phyloP scores from a whole-genome alignment of 768 basidiomycete genomes.

The Phaffia tasmanica region DNA sequence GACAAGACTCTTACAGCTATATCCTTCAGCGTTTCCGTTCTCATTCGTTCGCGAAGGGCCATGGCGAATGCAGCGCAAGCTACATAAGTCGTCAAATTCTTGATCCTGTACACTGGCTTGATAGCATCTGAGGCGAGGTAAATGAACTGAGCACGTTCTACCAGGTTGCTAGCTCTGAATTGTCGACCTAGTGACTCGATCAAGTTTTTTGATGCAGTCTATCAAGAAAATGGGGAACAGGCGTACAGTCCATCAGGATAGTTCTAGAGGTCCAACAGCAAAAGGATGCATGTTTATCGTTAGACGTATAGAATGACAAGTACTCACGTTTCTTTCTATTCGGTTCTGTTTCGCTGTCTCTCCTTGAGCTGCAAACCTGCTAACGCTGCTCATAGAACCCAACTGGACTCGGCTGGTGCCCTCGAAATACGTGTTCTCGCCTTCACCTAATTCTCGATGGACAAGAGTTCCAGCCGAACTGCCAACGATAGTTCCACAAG shows the following conservation, averaged over 20 bases:
- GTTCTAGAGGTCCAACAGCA: not conserved
- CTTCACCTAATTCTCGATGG: constrained; percentile 14
- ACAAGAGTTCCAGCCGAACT: constrained; percentile 1
- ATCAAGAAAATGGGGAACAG: not conserved
- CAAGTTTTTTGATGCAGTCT: constrained; percentile 1
- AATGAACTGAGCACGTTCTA: constrained; percentile 10
- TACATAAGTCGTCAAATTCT: constrained; percentile 4
- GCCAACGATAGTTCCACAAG: constrained; percentile 18
- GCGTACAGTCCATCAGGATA: too few relatives aligned
- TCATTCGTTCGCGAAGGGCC: constrained; percentile 14
- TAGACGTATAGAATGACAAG: not conserved
- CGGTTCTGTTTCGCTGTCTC: constrained; percentile 7
- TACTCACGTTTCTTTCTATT: constrained; percentile 1
- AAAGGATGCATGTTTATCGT: not conserved
- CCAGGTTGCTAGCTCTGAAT: constrained; percentile 2
- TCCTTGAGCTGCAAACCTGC: constrained; percentile 3
- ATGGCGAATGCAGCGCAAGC: constrained; percentile 18
- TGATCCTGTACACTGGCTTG: constrained; percentile 7
- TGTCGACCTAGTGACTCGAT: constrained; percentile 16
- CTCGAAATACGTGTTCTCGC: constrained; percentile 3
- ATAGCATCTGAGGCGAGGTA: constrained; percentile 1
- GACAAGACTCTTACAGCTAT: constrained; percentile 13
- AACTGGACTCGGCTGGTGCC: not conserved
- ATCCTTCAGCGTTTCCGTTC: constrained; percentile 13
- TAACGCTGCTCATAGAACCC: not conserved